phyloP scores from a whole-genome alignment of 768 basidiomycete genomes.

The Leucogyrophana mollusca region DNA sequence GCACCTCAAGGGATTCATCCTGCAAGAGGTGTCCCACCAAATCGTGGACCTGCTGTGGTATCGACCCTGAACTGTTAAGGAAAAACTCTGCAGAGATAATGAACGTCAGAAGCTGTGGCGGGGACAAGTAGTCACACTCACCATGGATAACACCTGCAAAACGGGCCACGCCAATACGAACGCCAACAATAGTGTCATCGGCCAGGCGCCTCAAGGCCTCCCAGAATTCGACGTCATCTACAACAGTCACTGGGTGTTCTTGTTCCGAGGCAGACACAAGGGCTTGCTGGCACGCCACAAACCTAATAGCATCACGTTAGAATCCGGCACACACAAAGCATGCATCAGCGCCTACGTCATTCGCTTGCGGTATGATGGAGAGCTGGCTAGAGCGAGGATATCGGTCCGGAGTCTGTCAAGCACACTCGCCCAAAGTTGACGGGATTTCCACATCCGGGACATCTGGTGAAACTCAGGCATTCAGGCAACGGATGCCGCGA shows the following conservation, averaged over 20 bases:
- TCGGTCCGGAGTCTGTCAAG: conserved; percentile 39
- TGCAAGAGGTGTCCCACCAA: conserved; percentile 47
- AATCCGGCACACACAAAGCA: conserved; percentile 14
- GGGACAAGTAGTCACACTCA: conserved; percentile 33
- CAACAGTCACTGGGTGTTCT: conserved; percentile 34
- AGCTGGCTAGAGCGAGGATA: conserved; percentile 44
- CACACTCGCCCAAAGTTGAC: conserved; percentile 33
- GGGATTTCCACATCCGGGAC: conserved; percentile 42
- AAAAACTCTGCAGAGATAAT: conserved; percentile 13
- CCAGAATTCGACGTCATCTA: conserved; percentile 50
- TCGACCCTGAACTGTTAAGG: conserved; percentile 9
- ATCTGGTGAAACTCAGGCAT: conserved; percentile 36
- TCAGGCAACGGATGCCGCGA: conserved; percentile 10
- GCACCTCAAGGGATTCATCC: conserved; percentile 62
- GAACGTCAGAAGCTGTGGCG: not conserved
- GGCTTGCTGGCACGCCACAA: conserved; percentile 69
- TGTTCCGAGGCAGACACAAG: conserved; percentile 37
- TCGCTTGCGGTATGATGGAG: conserved; percentile 54
- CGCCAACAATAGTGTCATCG: conserved; percentile 73
- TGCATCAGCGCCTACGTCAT: conserved; percentile 58
- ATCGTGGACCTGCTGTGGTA: conserved; percentile 35
- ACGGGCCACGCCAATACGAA: conserved; percentile 84
- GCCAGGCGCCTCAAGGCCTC: conserved; percentile 54
- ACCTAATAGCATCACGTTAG: conserved; percentile 43
- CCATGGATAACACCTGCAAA: conserved; percentile 57